These are phyloP conservation scores for Rosa chinensis DNA, from an alignment of 306 rosid genomes.

Conservation along the genomic window DNA sequence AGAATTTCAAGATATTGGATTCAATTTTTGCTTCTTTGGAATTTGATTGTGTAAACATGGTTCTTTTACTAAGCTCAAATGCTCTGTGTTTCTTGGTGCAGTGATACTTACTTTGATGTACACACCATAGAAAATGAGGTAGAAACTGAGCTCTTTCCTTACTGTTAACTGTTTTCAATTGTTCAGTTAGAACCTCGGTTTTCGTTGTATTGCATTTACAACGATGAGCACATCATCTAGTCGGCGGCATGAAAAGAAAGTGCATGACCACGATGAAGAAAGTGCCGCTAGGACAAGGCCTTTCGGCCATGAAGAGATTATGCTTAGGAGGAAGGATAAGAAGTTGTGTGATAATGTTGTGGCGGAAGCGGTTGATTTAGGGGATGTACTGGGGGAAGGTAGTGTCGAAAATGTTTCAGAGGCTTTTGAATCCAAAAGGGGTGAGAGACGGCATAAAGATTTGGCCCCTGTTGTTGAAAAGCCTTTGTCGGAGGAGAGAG, in stretches of 20 bases:
- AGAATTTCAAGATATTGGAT: neutral
- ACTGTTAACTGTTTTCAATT: slow-evolving; percentile 13
- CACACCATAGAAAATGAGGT: neutral
- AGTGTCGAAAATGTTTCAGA: slow-evolving; percentile 39
- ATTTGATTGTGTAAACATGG: neutral
- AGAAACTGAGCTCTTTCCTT: slow-evolving; percentile 5
- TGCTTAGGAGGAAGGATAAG: slow-evolving; percentile 66
- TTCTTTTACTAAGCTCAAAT: neutral
- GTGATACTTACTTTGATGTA: slow-evolving; percentile 2
- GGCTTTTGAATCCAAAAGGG: slow-evolving; percentile 39
- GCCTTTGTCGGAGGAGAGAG: slow-evolving; percentile 34
- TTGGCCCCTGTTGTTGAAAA: slow-evolving; percentile 40
- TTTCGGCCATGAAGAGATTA: slow-evolving; percentile 71
- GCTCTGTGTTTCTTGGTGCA: slow-evolving; percentile 22
- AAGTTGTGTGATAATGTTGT: slow-evolving; percentile 46
- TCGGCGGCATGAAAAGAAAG: slow-evolving; percentile 43
- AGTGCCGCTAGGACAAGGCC: slow-evolving; percentile 97
- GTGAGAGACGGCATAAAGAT: slow-evolving; percentile 21
- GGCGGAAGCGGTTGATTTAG: slow-evolving; percentile 35
- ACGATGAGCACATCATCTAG: slow-evolving; percentile 55
- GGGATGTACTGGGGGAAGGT: slow-evolving; percentile 31
- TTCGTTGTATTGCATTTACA: slow-evolving; percentile 22
- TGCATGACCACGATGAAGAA: slow-evolving; percentile 43
- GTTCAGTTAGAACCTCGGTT: neutral
- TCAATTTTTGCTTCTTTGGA: neutral